phyloP scores from a whole-genome alignment of 2,329 filamentous ascomycete genomes.

The Exophiala aquamarina region DNA sequence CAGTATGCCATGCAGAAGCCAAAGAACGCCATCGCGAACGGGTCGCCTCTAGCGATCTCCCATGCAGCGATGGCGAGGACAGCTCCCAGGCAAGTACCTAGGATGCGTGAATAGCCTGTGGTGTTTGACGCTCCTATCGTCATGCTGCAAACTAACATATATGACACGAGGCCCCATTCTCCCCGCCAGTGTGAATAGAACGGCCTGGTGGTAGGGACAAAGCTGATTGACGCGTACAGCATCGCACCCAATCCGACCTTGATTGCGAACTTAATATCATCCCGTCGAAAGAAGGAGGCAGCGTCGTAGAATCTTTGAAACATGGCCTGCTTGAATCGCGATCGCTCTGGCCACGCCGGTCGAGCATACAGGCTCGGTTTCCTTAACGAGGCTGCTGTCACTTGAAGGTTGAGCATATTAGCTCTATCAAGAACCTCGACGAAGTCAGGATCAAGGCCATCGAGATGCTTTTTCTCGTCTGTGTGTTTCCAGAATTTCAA shows the following conservation, averaged over 20 bases:
- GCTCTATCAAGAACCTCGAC: constrained; percentile 14
- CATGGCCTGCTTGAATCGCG: constrained; percentile 21
- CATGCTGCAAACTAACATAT: constrained; percentile 98
- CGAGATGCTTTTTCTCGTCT: constrained; percentile 26
- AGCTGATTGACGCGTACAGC: constrained; percentile 85
- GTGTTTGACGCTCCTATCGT: constrained; percentile 95
- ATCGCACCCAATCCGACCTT: constrained; percentile 92
- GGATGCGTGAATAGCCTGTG: constrained; percentile 80
- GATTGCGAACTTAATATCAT: constrained; percentile 75
- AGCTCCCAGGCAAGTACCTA: constrained; percentile 82
- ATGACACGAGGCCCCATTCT: constrained; percentile 94
- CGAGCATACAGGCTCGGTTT: constrained; percentile 7
- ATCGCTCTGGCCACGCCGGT: constrained; percentile 12
- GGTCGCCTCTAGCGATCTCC: constrained; percentile 72
- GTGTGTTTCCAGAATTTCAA: constrained; percentile 68
- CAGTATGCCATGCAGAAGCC: constrained; percentile 78
- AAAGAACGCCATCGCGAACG: constrained; percentile 72
- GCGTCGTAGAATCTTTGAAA: constrained; percentile 51
- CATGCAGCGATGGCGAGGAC: constrained; percentile 73
- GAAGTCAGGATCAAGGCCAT: constrained; percentile 25
- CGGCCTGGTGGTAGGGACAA: constrained; percentile 73
- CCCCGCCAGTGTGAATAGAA: constrained; percentile 86
- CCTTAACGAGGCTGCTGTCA: constrained; percentile 13
- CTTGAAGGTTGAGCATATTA: constrained; percentile 24
- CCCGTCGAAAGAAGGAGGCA: constrained; percentile 58